Base-by-base conservation (phyloP, 2,329 filamentous ascomycete species). In the Colletotrichum coccodes region DNA sequence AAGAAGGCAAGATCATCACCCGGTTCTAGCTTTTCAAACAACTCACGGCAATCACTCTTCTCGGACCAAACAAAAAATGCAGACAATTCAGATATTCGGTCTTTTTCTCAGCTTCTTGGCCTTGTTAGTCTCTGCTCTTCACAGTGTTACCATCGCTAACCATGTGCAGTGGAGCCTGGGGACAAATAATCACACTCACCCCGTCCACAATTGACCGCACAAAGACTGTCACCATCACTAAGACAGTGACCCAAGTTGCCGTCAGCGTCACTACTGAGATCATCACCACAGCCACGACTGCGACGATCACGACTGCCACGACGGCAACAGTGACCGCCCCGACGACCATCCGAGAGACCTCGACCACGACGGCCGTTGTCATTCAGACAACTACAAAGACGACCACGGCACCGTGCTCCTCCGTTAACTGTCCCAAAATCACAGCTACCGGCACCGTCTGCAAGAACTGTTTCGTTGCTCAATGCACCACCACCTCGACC, bases 341-440 rank as follows among this genome's bases (percentile, higher is more conserved):
- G 3, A 54, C 50, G 44, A 66, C 62, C 28, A 18, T 61, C 4
- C 49, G 42, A 18, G 62, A 66, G 18, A 61, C 50, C 14, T 18
- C 44, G 2, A 61, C 32, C 14, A 47, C 26, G 12, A 59, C 58
- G 7, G 60, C 66, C 16, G 44, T 56, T 14, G 58, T 21, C 14
- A 67, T 42, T 14, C n/a, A 49, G n/a, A 67, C 30, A 32, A 32
- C 42, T 12, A 56, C 38, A 9, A 50, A 30, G 6, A 60, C 62
- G 4, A 56, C 52, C 32, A 70, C 67, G n/a, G 46, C 53, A 4
- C 62, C 62, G 3, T 67, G 57, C 47, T 44, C 52, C 6, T 23
- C 52, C 4, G 60, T 58, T 38, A 46, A n/a, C 40, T 81, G 79
- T 26, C 78, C 79, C 11, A 80, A 78, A 16, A 73, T 80, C 11